phyloP scores from a whole-genome alignment of 2,329 filamentous ascomycete genomes.

The Trichoderma asperellum region DNA sequence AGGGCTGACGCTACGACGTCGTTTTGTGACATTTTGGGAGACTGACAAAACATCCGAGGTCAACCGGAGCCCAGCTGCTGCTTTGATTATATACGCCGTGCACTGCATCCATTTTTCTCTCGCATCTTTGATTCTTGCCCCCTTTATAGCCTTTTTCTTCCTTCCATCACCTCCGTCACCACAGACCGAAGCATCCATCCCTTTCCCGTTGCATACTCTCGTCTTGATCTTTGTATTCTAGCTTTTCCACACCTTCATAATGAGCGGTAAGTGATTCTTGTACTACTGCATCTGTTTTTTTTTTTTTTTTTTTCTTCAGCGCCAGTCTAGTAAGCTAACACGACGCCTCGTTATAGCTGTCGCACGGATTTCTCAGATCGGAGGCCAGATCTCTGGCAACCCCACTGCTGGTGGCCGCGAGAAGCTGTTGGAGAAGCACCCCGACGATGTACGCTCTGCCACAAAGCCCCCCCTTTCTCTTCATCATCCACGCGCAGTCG shows the following conservation, averaged over 20 bases:
- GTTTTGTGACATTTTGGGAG: neutral
- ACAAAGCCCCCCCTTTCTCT: conserved; percentile 42
- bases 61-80: conserved; percentile 10
- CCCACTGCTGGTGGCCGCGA: conserved; percentile 56
- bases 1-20: conserved; percentile 31
- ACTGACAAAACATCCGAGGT: conserved; percentile 25
- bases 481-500: neutral
- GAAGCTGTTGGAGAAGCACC: conserved; percentile 66
- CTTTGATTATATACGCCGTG: conserved; percentile 15
- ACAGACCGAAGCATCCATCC: neutral
- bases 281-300: neutral
- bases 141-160: neutral
- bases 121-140: neutral
- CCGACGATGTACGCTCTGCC: conserved; percentile 57
- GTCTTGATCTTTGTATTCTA: neutral
- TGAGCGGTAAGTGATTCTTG: conserved; percentile 44
- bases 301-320: neutral
- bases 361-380: conserved; percentile 63
- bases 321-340: conserved; percentile 26
- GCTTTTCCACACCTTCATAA: conserved; percentile 34
- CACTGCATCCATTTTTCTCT: neutral
- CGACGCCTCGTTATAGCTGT: conserved; percentile 48
- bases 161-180: neutral
- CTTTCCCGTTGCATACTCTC: neutral
- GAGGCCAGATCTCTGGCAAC: conserved; percentile 66